A percentile compares a stretch with the other conserved stretches of the same genome.
Conservation (phyloP, 768 basidiomycete species). For the Lentinula detonsa region DNA sequence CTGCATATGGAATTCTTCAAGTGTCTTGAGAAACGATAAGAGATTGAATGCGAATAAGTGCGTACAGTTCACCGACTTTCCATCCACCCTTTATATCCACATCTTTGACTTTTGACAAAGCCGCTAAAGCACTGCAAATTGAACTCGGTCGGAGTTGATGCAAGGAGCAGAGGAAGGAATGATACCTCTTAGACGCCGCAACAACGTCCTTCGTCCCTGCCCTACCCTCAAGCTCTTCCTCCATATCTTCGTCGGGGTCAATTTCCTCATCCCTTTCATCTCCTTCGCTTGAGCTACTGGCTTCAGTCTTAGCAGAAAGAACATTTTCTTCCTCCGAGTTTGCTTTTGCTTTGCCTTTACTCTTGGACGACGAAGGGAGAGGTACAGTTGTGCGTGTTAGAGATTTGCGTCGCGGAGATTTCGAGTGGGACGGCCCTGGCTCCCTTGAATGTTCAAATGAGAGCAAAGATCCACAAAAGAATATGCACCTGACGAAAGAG, state of each 20-base stretch:
- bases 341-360: constrained; percentile 19
- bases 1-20: constrained; percentile 86
- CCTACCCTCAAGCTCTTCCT: constrained; percentile 36
- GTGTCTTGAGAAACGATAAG: not conserved
- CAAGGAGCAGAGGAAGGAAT: not conserved
- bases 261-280: constrained; percentile 37
- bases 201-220: constrained; percentile 26
- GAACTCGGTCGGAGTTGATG: not conserved
- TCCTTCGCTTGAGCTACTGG: constrained; percentile 26
- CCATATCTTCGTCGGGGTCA: constrained; percentile 29
- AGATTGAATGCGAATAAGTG: constrained; percentile 8
- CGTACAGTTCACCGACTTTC: constrained; percentile 82
- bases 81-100: constrained; percentile 80
- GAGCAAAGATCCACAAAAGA: not conserved
- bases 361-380: constrained; percentile 5
- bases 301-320: constrained; percentile 23
- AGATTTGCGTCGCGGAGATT: not conserved
- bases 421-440: not conserved
- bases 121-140: constrained; percentile 56
- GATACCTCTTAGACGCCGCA: constrained; percentile 61
- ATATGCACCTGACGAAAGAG: constrained; percentile 1
- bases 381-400: too few relatives aligned
- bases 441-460: not conserved
- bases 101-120: constrained; percentile 50
- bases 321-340: constrained; percentile 22